These are phyloP conservation scores for Lactarius pseudohatsudake DNA, from an alignment of 768 basidiomycete genomes.

Conservation along the genomic window DNA sequence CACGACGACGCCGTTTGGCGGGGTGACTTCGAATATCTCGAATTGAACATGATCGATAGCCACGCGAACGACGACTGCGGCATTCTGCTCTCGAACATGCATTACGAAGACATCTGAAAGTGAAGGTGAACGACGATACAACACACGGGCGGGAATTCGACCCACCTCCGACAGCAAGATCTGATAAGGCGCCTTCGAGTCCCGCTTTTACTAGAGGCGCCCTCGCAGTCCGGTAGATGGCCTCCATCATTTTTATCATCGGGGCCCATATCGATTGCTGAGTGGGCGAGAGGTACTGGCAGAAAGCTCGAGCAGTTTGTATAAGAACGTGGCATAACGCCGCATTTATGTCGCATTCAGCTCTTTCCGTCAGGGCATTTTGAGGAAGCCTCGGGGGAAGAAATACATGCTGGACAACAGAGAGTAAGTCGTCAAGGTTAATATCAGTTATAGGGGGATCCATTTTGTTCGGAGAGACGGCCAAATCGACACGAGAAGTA, in stretches of 20 bases:
- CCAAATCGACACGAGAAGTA: background rate
- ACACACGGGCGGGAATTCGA: background rate
- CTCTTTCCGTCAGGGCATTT: background rate
- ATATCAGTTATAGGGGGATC: background rate
- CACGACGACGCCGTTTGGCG: slow-evolving; percentile 40
- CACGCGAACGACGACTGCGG: slow-evolving; percentile 9
- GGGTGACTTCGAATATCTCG: slow-evolving; percentile 43
- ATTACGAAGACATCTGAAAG: slow-evolving; percentile 11
- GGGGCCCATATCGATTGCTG: background rate
- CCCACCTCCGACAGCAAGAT: slow-evolving; percentile 4
- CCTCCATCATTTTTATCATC: slow-evolving; percentile 7
- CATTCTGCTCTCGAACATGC: slow-evolving; percentile 19
- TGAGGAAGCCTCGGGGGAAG: slow-evolving; percentile 25
- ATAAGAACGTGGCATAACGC: slow-evolving; percentile 15
- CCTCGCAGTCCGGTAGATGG: background rate
- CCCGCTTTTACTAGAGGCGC: background rate
- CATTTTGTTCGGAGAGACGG: background rate
- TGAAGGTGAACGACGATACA: background rate
- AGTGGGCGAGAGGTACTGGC: background rate
- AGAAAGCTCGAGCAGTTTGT: background rate
- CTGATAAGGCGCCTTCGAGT: slow-evolving; percentile 3
- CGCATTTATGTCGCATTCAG: background rate
- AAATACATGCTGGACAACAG: slow-evolving; percentile 17
- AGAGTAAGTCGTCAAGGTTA: background rate
- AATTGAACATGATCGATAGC: slow-evolving; percentile 2